Percentiles rank a stretch among this genome's conserved stretches.
Evolutionary conservation across 345 rosid genomes (phyloP).

Genomic region (Acer saccharum): DNA sequence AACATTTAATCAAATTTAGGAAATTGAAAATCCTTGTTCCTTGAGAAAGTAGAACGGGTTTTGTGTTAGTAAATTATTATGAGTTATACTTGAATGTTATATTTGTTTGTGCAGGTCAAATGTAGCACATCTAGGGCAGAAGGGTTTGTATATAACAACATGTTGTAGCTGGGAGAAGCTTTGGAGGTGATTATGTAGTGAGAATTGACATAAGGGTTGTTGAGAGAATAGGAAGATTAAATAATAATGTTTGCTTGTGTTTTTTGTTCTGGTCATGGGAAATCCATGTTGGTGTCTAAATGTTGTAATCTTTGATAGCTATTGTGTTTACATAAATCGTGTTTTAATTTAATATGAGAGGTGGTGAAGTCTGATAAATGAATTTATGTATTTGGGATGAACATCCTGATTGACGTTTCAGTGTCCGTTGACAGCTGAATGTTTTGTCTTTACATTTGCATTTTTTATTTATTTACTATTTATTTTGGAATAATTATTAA

Average conservation of each 20-base stretch:
- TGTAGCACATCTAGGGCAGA: constrained; percentile 2
- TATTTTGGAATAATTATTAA: too few species aligned
- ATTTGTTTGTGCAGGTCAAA: constrained; percentile 25
- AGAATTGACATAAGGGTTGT: constrained; percentile 21
- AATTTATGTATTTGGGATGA: too few species aligned
- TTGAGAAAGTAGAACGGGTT: not conserved
- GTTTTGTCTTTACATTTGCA: not conserved
- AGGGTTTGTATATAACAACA: constrained; percentile 34
- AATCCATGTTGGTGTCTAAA: not conserved
- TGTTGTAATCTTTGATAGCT: not conserved
- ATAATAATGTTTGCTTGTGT: constrained; percentile 2
- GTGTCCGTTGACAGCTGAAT: too few species aligned
- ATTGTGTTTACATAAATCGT: not conserved
- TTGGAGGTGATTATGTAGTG: constrained; percentile 1
- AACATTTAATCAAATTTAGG: not conserved
- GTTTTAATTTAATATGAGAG: not conserved
- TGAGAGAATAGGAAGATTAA: constrained; percentile 5
- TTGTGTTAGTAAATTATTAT: not conserved
- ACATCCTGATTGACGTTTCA: too few species aligned
- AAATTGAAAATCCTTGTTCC: not conserved
- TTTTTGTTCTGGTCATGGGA: not conserved
- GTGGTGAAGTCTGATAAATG: not conserved
- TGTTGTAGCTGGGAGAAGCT: constrained; percentile 19
- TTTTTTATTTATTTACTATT: too few species aligned
- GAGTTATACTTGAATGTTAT: not conserved